Conservation (phyloP, 805 yeast genomes). For the Sugiyamaella valdiviana region DNA sequence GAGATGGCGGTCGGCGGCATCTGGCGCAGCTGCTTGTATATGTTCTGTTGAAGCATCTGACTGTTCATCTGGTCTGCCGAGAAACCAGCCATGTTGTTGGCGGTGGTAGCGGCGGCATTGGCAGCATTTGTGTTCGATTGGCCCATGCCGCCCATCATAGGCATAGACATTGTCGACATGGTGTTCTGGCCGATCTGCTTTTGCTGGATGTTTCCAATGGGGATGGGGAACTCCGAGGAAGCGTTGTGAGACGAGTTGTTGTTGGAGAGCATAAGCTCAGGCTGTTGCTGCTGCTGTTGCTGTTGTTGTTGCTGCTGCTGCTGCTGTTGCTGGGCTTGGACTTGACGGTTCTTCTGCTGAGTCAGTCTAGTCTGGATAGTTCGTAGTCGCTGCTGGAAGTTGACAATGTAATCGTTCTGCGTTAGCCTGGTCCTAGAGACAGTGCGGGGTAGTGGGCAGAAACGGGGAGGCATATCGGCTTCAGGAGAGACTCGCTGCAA, state of each 20-base stretch:
- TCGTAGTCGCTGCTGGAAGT: not conserved
- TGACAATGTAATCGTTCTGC: not conserved
- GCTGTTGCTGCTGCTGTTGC: not conserved
- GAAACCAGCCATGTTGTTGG: not conserved
- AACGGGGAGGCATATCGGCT: too few relatives aligned
- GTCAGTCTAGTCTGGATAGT: too few relatives aligned
- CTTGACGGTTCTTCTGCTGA: not conserved
- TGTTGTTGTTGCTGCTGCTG: not conserved
- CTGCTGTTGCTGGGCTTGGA: not conserved
- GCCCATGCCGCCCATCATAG: not conserved
- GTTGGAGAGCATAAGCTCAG: not conserved
- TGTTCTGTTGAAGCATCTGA: conserved; percentile 3
- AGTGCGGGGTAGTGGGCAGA: too few relatives aligned
- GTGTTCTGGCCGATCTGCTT: not conserved
- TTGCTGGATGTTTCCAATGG: not conserved
- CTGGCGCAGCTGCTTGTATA: not conserved
- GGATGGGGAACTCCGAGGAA: not conserved
- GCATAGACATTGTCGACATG: not conserved
- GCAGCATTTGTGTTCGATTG: not conserved
- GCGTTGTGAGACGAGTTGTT: not conserved
- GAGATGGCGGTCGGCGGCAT: not conserved
- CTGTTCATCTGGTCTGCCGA: conserved; percentile 1
- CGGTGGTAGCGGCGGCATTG: not conserved
- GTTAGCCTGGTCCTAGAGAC: too few relatives aligned
- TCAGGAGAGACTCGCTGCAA: too few relatives aligned